Base-by-base conservation (phyloP, 805 yeast genomes). In the Sugiyamaella americana region DNA sequence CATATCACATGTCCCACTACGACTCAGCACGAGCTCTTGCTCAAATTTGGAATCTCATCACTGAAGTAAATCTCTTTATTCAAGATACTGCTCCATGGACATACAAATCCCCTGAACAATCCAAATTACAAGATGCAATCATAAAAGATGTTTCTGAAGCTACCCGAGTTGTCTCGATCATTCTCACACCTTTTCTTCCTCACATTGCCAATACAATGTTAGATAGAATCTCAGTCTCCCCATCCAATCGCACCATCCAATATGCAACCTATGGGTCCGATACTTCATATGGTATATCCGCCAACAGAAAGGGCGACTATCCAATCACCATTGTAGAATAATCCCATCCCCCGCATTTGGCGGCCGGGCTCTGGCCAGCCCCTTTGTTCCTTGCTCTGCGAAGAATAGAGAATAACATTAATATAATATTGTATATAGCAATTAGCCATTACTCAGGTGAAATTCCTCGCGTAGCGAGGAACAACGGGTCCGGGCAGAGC, bases 11-110 rank as follows among this genome's bases (percentile, higher is more conserved):
- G 57, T 43, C 46, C 1, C 53, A 59, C 0, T 79, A 76, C 58
- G 79, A 79, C 43, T 76, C 76, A 45, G 75, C 78, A 51, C 71
- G 67, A 40, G 83, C 85, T 0, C 62, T 82, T 13, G 71, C 71
- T 41, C 66, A 68, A 13, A 68, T 87, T 62, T 81, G 93, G 87
- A 57, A 64, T 4, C 64, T 78, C 2, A 61, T 82, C 16, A 76
- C 77, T 41, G 63, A 69, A 13, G 82, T 85, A 1, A 91, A 91
- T 58, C 69, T 68, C 17, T 74, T 83, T 26, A 72, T 88, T 52
- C 95, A 87, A 58, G 67, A 63, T 1, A 66, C 79, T 4, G 82
- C 79, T 56, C 97, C 97, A 0, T 91, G 98, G 98, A 63, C 67
- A 5, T 65, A 71, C 42, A 68, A 66, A 39, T 56, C 57, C 1